phyloP scores from a whole-genome alignment of 371 early-diverging fungal species.

The Rhizopus microsporus region DNA sequence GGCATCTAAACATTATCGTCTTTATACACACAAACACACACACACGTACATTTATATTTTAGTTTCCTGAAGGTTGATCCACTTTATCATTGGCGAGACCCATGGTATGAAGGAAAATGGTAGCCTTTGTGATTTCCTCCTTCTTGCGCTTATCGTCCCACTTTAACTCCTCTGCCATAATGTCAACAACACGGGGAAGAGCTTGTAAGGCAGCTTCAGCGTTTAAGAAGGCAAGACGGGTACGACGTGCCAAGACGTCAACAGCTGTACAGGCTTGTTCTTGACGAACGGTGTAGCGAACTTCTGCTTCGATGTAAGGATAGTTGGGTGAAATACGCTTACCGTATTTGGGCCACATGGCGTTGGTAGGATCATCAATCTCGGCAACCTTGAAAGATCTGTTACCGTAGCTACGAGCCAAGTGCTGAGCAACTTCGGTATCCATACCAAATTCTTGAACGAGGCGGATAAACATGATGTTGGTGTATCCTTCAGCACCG shows the following conservation, averaged over 20 bases:
- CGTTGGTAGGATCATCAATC: constrained; percentile 72
- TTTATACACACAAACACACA: too few relatives aligned
- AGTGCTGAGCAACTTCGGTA: constrained; percentile 91
- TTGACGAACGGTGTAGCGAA: constrained; percentile 88
- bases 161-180: constrained; percentile 86
- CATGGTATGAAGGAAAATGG: constrained; percentile 86
- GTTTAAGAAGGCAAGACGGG: constrained; percentile 93
- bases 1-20: too few relatives aligned
- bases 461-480: constrained; percentile 88
- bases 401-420: constrained; percentile 94
- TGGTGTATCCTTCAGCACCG: constrained; percentile 88
- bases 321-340: constrained; percentile 79
- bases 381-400: constrained; percentile 92
- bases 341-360: constrained; percentile 81
- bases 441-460: constrained; percentile 94
- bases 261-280: constrained; percentile 95
- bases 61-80: constrained; percentile 1
- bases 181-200: constrained; percentile 85
- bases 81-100: constrained; percentile 60
- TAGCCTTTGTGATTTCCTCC: constrained; percentile 71
- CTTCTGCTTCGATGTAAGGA: constrained; percentile 95
- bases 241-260: constrained; percentile 94
- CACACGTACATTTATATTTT: neutral
- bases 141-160: constrained; percentile 74
- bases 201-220: constrained; percentile 89